A percentile compares a stretch with the other conserved stretches of the same genome.
Evolutionary conservation across 2,329 filamentous ascomycete species (phyloP).

Genomic region (Xylariales sp.): DNA sequence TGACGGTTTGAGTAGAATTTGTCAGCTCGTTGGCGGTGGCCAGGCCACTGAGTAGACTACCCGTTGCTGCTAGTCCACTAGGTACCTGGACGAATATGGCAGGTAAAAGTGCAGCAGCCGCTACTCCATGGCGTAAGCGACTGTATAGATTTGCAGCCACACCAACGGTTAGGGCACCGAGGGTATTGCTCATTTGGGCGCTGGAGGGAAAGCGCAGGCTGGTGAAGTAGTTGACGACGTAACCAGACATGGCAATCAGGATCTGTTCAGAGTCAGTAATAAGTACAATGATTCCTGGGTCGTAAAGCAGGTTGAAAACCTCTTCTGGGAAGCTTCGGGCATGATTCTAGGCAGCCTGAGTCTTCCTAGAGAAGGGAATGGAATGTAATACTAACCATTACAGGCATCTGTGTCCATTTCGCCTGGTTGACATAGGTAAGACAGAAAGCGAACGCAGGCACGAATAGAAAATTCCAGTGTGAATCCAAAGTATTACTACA

Average conservation of each 20-base stretch:
- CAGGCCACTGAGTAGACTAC: slow-evolving; percentile 41
- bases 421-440: slow-evolving; percentile 75
- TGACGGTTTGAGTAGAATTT: slow-evolving; percentile 24
- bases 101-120: slow-evolving; percentile 41
- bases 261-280: slow-evolving; percentile 25
- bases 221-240: slow-evolving; percentile 71
- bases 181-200: slow-evolving; percentile 70
- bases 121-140: slow-evolving; percentile 47
- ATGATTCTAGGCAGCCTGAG: too few relatives aligned
- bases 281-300: background rate
- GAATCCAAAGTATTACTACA: slow-evolving; percentile 41
- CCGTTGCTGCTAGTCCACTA: slow-evolving; percentile 42
- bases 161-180: slow-evolving; percentile 73
- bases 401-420: slow-evolving; percentile 73
- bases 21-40: slow-evolving; percentile 39
- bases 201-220: slow-evolving; percentile 61
- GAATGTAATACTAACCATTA: slow-evolving; percentile 49
- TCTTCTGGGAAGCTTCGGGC: too few relatives aligned
- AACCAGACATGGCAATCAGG: slow-evolving; percentile 67
- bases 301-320: too few relatives aligned
- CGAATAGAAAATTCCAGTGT: slow-evolving; percentile 59
- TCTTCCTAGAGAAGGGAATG: too few relatives aligned
- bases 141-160: slow-evolving; percentile 75
- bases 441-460: slow-evolving; percentile 63
- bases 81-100: slow-evolving; percentile 46